Evolutionary conservation across 2,329 filamentous ascomycete genomes (phyloP).

Genomic region (Coccinonectria pachysandricola): DNA sequence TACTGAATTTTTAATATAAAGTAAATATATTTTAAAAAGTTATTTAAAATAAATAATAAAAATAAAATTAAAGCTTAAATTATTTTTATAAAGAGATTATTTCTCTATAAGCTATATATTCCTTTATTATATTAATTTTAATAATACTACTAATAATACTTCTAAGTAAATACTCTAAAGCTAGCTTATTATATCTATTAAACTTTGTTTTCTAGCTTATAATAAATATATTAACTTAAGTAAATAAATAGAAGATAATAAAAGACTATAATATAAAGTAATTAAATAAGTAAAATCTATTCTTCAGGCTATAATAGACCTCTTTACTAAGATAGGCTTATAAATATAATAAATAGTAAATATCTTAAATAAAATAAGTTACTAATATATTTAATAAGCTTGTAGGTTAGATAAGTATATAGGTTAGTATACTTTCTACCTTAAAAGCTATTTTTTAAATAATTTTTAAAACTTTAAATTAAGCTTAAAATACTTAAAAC

Average conservation of each 20-base stretch:
- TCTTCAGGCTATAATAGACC: too few relatives aligned
- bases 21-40: background rate
- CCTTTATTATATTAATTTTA: constrained; percentile 1
- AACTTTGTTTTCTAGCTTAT: too few relatives aligned
- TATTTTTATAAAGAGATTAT: constrained; percentile 1
- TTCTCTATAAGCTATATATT: background rate
- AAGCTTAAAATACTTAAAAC: constrained; percentile 1
- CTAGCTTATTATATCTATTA: too few relatives aligned
- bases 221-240: too few relatives aligned
- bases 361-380: background rate
- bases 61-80: constrained; percentile 1
- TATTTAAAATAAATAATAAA: background rate
- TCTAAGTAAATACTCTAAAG: too few relatives aligned
- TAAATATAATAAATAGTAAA: constrained; percentile 1
- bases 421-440: background rate
- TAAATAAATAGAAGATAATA: too few relatives aligned
- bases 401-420: background rate
- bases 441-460: background rate
- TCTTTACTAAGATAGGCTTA: too few relatives aligned
- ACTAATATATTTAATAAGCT: background rate
- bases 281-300: background rate
- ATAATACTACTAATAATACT: background rate
- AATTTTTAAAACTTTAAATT: background rate
- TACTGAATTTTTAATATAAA: background rate
- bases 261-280: too few relatives aligned